Evolutionary conservation across 2,329 filamentous ascomycete species (phyloP).

Genomic region (Polytolypa hystricis): DNA sequence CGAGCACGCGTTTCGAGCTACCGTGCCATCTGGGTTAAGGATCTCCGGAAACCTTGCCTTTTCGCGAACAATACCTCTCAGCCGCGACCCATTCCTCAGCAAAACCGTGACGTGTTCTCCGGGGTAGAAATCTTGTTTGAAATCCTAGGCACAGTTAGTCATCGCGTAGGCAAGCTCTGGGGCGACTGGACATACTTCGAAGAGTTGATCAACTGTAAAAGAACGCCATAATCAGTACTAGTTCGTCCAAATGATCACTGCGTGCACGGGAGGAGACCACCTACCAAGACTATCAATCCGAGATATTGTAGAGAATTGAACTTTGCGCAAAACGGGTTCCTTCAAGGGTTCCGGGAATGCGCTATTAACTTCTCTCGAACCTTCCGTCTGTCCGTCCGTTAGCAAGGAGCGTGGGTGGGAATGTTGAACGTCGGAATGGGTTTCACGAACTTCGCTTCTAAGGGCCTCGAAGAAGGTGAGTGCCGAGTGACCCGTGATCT

Average conservation of each 20-base stretch:
- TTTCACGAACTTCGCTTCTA: conserved; percentile 66
- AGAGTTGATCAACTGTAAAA: conserved; percentile 38
- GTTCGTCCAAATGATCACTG: not conserved
- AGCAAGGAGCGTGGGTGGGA: conserved; percentile 12
- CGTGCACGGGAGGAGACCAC: conserved; percentile 15
- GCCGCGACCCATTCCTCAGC: conserved; percentile 55
- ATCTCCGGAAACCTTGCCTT: conserved; percentile 64
- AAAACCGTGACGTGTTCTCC: conserved; percentile 72
- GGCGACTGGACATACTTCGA: conserved; percentile 29
- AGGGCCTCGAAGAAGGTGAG: conserved; percentile 88
- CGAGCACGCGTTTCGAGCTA: conserved; percentile 57
- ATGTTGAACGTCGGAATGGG: not conserved
- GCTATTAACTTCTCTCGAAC: conserved; percentile 79
- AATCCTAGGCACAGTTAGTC: conserved; percentile 43
- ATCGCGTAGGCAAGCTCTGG: no score
- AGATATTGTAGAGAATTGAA: conserved; percentile 82
- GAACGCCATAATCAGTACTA: not conserved
- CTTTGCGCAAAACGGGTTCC: conserved; percentile 76
- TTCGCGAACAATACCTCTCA: conserved; percentile 68
- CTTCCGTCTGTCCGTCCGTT: conserved; percentile 48
- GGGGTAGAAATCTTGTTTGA: conserved; percentile 83
- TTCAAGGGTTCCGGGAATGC: conserved; percentile 86
- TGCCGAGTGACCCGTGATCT: conserved; percentile 86
- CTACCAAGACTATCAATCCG: conserved; percentile 72
- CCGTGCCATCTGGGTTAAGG: conserved; percentile 52